Evolutionary conservation across 192 early-diverging fungal species (phyloP), one percentile per base, ranked within the genome.

Genomic region (Funneliformis geosporum): DNA sequence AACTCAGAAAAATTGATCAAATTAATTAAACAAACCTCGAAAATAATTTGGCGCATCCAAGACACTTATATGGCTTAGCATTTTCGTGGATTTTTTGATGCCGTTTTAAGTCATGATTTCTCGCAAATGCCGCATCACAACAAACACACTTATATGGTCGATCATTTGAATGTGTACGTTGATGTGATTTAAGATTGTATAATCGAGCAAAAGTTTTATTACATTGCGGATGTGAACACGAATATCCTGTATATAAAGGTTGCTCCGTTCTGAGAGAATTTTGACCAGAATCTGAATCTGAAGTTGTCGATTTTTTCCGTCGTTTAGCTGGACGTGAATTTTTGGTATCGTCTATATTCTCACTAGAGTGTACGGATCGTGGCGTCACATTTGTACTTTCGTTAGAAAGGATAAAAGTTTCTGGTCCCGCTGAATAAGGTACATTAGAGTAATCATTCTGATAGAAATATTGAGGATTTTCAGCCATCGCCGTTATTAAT

Each of bases 111-210:
- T 96, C 94, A 76, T 96, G 94, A 79, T 94, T 92, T 69, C 95
- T 85, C 46, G 88, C 87, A 73, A 96, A 96, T 21, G 92, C 84
- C 78, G 85, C 83, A 47, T 86, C 84, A 83, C 95, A 96, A 33
- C 82, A 82, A 14, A 83, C 82, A 82, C 92, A 93, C 23, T 85
- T 84, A 84, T 88, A 96, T 0, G 93, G 92, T 16, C 93, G 87
- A 73, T 92, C 92, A 50, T 90, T 88, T 0, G 92, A 91, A 84
- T 97, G 96, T 16, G 93, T 94, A 44, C 90, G 83, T 69, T 92
- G 87, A 76, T 98, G 95, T 38, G 90, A 92, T 80, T 94, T 93
- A 23, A 98, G 85, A 85, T 97, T 98, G 80, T 95, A 98, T 28
- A 89, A 89, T 43, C 96, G 87, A 8, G 93, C 93, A 84, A 98